Percentiles rank a stretch among this genome's conserved stretches.
phyloP scores from a whole-genome alignment of 176 grass and related monocot genomes.

The Zoysia pacifica region DNA sequence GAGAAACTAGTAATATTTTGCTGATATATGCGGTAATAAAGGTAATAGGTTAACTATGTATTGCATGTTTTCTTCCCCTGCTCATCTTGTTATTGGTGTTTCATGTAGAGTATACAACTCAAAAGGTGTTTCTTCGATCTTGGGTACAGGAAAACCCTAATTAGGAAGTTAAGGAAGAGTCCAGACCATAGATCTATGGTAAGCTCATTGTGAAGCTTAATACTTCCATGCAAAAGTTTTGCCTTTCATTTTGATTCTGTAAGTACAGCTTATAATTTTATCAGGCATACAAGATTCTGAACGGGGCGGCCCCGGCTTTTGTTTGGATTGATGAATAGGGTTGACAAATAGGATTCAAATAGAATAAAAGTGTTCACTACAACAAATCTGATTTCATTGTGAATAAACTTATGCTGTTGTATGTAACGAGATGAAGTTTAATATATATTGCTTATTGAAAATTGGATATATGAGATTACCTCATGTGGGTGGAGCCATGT shows the following conservation, averaged over 20 bases:
- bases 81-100: not conserved
- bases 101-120: conserved; percentile 3
- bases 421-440: too few relatives aligned
- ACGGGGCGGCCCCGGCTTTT: too few relatives aligned
- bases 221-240: conserved; percentile 10
- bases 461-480: too few relatives aligned
- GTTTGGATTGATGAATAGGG: too few relatives aligned
- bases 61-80: not conserved
- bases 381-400: too few relatives aligned
- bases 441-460: too few relatives aligned
- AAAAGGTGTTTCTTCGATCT: conserved; percentile 12
- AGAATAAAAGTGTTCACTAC: too few relatives aligned
- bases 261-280: too few relatives aligned
- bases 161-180: conserved; percentile 93
- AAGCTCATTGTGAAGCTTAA: conserved; percentile 46
- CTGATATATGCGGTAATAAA: not conserved
- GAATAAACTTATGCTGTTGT: too few relatives aligned
- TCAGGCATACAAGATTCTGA: too few relatives aligned
- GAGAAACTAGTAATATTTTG: conserved; percentile 18
- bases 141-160: conserved; percentile 70
- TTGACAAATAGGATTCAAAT: too few relatives aligned
- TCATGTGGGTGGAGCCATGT: too few relatives aligned
- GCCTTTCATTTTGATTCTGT: conserved; percentile 37
- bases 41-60: not conserved
- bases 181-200: conserved; percentile 85